Percentiles rank a stretch among this genome's conserved stretches.
Conservation (phyloP, 1,139 yeast species). For the Suhomyces kunorum region DNA sequence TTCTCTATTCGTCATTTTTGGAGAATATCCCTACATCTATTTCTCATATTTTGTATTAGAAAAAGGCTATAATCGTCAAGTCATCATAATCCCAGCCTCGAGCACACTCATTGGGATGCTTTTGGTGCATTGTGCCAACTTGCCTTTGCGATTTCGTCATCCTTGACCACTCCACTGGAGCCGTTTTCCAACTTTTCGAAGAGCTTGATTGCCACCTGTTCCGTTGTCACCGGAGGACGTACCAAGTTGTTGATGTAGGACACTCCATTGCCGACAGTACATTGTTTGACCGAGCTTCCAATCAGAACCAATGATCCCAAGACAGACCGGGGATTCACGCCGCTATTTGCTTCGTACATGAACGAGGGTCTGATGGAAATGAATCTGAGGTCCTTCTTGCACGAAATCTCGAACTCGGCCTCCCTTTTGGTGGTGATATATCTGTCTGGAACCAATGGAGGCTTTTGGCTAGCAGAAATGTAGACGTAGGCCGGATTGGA, state of each 20-base stretch:
- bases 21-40: too few species aligned
- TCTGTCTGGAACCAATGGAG: constrained; percentile 66
- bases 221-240: constrained; percentile 69
- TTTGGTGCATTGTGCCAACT: neutral
- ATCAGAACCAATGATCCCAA: constrained; percentile 31
- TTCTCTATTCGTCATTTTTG: too few species aligned
- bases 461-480: constrained; percentile 75
- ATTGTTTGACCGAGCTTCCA: constrained; percentile 47
- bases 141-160: constrained; percentile 47
- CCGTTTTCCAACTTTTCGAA: constrained; percentile 55
- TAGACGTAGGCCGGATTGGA: constrained; percentile 59
- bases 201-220: constrained; percentile 62
- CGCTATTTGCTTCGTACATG: constrained; percentile 62
- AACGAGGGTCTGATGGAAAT: constrained; percentile 78
- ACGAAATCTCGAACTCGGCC: constrained; percentile 63
- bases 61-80: too few species aligned
- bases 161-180: constrained; percentile 57
- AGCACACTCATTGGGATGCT: neutral
- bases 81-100: too few species aligned
- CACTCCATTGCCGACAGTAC: constrained; percentile 29
- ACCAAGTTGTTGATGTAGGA: constrained; percentile 46
- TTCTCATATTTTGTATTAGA: too few species aligned
- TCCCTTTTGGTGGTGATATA: constrained; percentile 75
- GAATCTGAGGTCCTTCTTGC: constrained; percentile 50
- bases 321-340: constrained; percentile 31